Conservation (phyloP, 148 eudicot species). For the Cornus kousa region DNA sequence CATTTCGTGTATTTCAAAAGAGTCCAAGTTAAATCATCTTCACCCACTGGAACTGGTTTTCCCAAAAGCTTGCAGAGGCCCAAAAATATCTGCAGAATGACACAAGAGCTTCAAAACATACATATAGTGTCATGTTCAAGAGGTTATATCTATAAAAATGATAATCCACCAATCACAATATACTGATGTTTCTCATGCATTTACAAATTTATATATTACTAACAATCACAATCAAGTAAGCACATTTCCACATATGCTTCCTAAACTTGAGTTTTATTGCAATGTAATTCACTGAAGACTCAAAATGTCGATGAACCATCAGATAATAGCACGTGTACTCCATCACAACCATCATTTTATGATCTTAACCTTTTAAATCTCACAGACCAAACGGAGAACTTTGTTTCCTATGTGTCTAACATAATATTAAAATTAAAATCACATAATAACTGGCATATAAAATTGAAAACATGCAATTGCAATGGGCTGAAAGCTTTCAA, state of each 20-base stretch:
- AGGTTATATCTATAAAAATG: background rate
- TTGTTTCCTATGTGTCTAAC: background rate
- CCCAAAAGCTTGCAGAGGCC: constrained; percentile 68
- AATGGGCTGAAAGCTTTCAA: background rate
- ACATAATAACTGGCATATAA: background rate
- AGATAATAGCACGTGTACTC: no score
- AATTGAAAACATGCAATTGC: background rate
- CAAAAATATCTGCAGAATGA: constrained; percentile 53
- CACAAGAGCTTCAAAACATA: constrained; percentile 9
- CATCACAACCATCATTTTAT: no score
- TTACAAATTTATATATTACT: background rate
- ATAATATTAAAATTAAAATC: background rate
- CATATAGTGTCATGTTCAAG: background rate
- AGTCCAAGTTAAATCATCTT: constrained; percentile 66
- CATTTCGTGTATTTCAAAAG: constrained; percentile 47
- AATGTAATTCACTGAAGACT: no score
- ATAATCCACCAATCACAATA: background rate
- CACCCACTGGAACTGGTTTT: constrained; percentile 59
- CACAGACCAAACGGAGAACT: background rate
- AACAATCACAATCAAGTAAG: background rate
- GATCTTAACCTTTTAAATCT: no score
- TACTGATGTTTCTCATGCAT: background rate
- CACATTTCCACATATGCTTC: background rate
- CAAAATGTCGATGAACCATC: no score
- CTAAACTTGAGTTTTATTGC: background rate